Evolutionary conservation across 2,329 filamentous ascomycete genomes (phyloP).

Genomic region (Penicillium corylophilum): DNA sequence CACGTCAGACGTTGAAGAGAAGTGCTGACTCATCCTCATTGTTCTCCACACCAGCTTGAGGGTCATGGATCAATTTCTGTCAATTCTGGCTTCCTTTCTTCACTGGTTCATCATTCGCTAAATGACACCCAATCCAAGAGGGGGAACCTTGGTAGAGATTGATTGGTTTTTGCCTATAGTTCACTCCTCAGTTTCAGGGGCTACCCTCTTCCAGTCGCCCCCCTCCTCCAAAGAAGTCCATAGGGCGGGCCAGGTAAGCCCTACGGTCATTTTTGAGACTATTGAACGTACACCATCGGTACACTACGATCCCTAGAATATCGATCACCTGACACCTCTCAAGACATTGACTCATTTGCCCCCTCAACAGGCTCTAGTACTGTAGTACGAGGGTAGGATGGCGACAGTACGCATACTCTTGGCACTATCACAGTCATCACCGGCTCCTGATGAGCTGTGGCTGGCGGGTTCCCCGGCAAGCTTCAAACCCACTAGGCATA

Average conservation of each 20-base stretch:
- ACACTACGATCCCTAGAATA: background rate
- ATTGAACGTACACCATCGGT: background rate
- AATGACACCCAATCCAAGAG: background rate
- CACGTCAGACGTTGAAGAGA: slow-evolving; percentile 11
- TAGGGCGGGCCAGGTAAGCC: background rate
- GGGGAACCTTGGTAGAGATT: background rate
- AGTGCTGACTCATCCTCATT: slow-evolving; percentile 14
- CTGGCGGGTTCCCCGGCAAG: slow-evolving; percentile 4
- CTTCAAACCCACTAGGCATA: slow-evolving; percentile 6
- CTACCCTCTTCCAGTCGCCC: background rate
- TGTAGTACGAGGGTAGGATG: slow-evolving; percentile 1
- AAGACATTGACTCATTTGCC: background rate
- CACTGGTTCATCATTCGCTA: slow-evolving; percentile 9
- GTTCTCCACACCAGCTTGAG: slow-evolving; percentile 24
- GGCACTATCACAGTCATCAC: background rate
- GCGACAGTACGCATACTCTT: background rate
- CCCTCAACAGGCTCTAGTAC: background rate
- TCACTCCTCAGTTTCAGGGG: background rate
- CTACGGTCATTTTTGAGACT: background rate
- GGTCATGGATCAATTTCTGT: slow-evolving; percentile 2
- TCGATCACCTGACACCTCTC: slow-evolving; percentile 3
- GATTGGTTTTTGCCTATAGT: background rate
- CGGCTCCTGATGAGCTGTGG: background rate
- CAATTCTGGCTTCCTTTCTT: background rate
- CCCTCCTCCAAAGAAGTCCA: background rate